Evolutionary conservation across 768 basidiomycete species (phyloP).

Genomic region (Ramaria rubella): DNA sequence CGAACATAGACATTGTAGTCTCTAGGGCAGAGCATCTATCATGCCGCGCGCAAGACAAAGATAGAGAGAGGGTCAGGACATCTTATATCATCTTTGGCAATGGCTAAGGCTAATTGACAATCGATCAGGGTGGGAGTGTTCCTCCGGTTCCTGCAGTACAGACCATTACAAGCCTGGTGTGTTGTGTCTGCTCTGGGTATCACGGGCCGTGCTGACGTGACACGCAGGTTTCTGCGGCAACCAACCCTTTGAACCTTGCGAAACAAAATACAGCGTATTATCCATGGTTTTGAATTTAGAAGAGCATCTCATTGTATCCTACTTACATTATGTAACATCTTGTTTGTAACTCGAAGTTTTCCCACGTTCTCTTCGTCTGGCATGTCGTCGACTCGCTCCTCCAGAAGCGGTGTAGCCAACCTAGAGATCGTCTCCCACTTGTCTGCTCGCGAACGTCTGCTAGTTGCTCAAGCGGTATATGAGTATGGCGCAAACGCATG

Average conservation of each 20-base stretch:
- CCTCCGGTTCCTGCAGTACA: constrained; percentile 56
- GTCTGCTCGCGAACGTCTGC: constrained; percentile 53
- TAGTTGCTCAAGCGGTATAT: constrained; percentile 83
- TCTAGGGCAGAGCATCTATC: constrained; percentile 78
- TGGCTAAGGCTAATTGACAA: constrained; percentile 4
- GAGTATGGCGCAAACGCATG: constrained; percentile 70
- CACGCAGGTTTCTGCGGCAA: constrained; percentile 61
- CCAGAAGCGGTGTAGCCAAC: neutral
- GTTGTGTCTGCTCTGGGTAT: neutral
- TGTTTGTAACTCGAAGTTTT: constrained; percentile 8
- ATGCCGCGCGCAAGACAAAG: constrained; percentile 54
- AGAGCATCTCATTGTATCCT: neutral
- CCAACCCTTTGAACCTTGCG: constrained; percentile 77
- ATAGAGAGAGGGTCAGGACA: constrained; percentile 65
- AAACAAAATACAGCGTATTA: constrained; percentile 82
- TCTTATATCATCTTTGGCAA: neutral
- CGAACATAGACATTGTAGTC: constrained; percentile 62
- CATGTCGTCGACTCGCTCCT: constrained; percentile 10
- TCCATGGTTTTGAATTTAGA: constrained; percentile 65
- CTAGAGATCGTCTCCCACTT: constrained; percentile 6
- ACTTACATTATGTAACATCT: constrained; percentile 7
- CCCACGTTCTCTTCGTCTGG: constrained; percentile 9
- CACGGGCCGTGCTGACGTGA: neutral
- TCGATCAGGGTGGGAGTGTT: constrained; percentile 21
- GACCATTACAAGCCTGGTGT: constrained; percentile 62